Evolutionary conservation across 139 green algal species (phyloP).

Genomic region (Chlamydomonas urium): DNA sequence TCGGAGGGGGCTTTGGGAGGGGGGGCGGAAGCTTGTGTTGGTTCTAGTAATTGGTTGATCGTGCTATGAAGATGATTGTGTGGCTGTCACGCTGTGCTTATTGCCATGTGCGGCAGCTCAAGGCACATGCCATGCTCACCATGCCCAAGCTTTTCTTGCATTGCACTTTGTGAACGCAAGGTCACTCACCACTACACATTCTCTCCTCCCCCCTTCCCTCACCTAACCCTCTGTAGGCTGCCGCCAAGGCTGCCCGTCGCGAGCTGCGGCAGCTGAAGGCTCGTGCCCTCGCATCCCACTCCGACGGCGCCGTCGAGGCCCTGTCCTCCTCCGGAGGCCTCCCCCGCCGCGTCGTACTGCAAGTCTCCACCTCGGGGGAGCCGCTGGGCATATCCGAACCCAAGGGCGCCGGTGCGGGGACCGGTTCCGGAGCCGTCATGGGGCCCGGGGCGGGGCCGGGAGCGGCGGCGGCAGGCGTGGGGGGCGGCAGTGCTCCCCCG

Average conservation of each 20-base stretch:
- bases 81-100: background rate
- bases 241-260: background rate
- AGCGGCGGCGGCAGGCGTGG: too few species aligned
- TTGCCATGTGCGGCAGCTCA: too few species aligned
- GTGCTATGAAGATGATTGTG: too few species aligned
- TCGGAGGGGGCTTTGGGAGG: too few species aligned
- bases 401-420: background rate
- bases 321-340: background rate
- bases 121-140: too few species aligned
- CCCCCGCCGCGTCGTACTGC: constrained; percentile 17
- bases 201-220: background rate
- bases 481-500: too few species aligned
- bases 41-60: background rate
- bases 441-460: too few species aligned
- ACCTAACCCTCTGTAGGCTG: background rate
- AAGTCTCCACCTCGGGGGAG: background rate
- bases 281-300: background rate
- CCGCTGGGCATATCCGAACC: background rate
- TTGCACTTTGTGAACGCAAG: background rate
- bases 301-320: background rate
- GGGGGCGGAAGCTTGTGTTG: background rate
- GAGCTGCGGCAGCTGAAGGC: constrained; percentile 13
- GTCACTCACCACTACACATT: background rate
- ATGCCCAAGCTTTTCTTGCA: background rate
- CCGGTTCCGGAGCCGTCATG: background rate